These are phyloP conservation scores for Leccinum subtestaceum DNA, from an alignment of 768 basidiomycete species.

Conservation along the genomic window DNA sequence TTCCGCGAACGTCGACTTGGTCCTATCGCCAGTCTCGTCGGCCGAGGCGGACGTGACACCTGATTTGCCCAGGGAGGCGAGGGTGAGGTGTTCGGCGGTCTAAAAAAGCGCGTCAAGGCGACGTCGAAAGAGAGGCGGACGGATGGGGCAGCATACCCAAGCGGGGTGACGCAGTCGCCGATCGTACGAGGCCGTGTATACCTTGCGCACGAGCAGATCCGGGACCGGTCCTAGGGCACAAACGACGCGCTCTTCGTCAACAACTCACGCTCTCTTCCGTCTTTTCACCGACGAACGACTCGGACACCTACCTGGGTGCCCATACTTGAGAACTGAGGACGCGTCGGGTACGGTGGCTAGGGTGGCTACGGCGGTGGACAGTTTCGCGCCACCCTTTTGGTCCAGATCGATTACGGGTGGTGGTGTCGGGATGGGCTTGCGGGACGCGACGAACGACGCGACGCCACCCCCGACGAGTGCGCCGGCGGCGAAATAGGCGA, in stretches of 20 bases:
- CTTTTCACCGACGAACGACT: neutral
- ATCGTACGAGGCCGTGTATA: constrained; percentile 90
- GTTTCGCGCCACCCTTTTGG: constrained; percentile 40
- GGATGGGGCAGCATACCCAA: constrained; percentile 59
- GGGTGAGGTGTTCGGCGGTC: constrained; percentile 95
- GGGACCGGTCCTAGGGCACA: constrained; percentile 67
- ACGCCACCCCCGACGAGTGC: constrained; percentile 78
- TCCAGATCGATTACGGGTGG: constrained; percentile 45
- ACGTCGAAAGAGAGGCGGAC: no score
- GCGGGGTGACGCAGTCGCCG: constrained; percentile 86
- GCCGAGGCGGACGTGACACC: constrained; percentile 30
- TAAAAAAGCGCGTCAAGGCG: constrained; percentile 29
- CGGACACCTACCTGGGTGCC: constrained; percentile 21
- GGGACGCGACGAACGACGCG: constrained; percentile 46
- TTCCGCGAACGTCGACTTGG: constrained; percentile 77
- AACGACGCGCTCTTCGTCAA: constrained; percentile 2
- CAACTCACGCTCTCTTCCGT: neutral
- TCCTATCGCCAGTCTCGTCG: constrained; percentile 58
- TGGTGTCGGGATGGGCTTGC: constrained; percentile 18
- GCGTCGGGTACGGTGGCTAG: constrained; percentile 4
- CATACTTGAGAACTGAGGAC: constrained; percentile 50
- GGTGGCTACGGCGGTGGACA: constrained; percentile 34
- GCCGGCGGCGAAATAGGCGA: constrained; percentile 79
- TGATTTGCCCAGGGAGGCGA: constrained; percentile 63
- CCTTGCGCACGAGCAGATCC: constrained; percentile 75